These are phyloP conservation scores for Xylaria cubensis DNA, from an alignment of 495 filamentous ascomycete genomes.

Conservation along the genomic window DNA sequence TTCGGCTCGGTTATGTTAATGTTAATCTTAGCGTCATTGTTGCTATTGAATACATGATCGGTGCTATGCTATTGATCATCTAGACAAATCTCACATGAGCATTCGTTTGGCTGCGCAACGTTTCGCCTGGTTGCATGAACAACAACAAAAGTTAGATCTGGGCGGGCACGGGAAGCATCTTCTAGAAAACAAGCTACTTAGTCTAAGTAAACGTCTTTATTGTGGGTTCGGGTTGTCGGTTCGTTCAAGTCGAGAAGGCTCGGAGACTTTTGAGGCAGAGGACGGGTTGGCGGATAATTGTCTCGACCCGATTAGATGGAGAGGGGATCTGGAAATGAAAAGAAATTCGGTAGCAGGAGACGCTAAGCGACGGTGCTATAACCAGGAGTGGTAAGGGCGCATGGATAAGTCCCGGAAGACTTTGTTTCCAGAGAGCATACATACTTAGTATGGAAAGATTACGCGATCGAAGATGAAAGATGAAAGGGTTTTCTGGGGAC, in stretches of 20 bases:
- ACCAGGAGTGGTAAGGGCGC: neutral
- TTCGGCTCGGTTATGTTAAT: neutral
- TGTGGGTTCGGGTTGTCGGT: constrained; percentile 16
- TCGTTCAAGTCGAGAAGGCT: neutral
- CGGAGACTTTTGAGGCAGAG: neutral
- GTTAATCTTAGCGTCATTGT: neutral
- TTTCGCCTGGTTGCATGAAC: neutral
- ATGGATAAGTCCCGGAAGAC: constrained; percentile 4
- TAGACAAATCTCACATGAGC: neutral
- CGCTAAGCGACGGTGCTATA: neutral
- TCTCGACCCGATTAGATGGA: constrained; percentile 19
- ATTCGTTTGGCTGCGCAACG: neutral
- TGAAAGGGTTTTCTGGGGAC: neutral
- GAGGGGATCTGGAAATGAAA: neutral
- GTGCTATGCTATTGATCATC: neutral
- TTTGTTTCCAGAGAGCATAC: neutral
- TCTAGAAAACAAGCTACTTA: neutral
- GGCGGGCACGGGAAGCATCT: neutral
- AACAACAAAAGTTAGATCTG: neutral
- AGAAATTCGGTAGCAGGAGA: neutral
- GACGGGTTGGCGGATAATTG: constrained; percentile 24
- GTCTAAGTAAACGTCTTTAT: neutral
- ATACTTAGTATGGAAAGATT: neutral
- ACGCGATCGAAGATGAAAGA: constrained; percentile 15
- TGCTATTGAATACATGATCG: neutral